Conservation (phyloP, 1,139 yeast genomes). For the Candida buenavistaensis region DNA sequence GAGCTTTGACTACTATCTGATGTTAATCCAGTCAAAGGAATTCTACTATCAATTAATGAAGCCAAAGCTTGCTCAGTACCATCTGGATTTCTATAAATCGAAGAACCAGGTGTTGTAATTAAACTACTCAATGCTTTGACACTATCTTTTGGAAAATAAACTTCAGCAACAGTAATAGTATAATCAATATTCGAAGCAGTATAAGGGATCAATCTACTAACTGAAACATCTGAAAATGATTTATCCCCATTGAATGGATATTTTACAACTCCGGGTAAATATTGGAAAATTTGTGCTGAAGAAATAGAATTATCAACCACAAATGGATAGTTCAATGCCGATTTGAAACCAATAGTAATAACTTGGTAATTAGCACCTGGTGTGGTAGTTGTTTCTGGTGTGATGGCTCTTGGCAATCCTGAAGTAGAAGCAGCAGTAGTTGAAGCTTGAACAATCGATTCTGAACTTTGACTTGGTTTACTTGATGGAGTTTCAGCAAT, state of each 20-base stretch:
- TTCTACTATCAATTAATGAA: constrained; percentile 57
- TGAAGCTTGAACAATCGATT: constrained; percentile 29
- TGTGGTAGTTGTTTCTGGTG: constrained; percentile 45
- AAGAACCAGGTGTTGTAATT: constrained; percentile 45
- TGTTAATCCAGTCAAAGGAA: constrained; percentile 58
- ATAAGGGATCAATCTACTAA: constrained; percentile 65
- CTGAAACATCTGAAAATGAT: constrained; percentile 43
- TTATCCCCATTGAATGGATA: constrained; percentile 48
- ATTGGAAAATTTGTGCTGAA: constrained; percentile 75
- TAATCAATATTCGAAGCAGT: constrained; percentile 51
- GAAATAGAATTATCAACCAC: constrained; percentile 65
- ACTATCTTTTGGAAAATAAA: constrained; percentile 60
- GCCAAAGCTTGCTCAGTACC: constrained; percentile 51
- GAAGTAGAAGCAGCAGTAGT: constrained; percentile 42
- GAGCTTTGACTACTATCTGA: constrained; percentile 13
- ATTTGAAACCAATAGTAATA: constrained; percentile 70
- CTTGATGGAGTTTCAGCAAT: constrained; percentile 34
- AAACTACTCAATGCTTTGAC: constrained; percentile 44
- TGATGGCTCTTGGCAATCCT: constrained; percentile 68
- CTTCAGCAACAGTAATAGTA: constrained; percentile 75
- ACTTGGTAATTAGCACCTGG: constrained; percentile 55
- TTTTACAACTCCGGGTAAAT: constrained; percentile 57
- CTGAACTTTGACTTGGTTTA: constrained; percentile 16
- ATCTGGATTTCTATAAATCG: constrained; percentile 51
- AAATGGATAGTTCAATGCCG: constrained; percentile 68